Base-by-base conservation (phyloP, 192 early-diverging fungal genomes). In the Coemansia brasiliensis region DNA sequence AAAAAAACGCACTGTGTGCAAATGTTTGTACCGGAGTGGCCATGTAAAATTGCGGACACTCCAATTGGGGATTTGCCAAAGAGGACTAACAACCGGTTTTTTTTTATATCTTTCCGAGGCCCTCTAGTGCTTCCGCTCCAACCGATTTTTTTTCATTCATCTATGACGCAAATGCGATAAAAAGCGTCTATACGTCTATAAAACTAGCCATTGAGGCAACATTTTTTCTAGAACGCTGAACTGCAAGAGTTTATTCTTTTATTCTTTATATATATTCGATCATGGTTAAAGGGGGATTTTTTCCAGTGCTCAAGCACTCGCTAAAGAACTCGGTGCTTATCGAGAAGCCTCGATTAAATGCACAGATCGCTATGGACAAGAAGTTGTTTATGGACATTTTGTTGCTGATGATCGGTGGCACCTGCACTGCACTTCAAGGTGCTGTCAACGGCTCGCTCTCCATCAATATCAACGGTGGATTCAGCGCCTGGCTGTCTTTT, bases 401-500 rank as follows among this genome's bases (percentile, higher is more conserved):
- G 11, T 59, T 79, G 3, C 59, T 79, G 25, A 79, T 79, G 66
- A 39, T 79, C 20, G 76, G 22, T 13, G 76, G 76, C 0, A 56
- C 52, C 3, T 66, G 69, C 52, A 72, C 65, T 5, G 26, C 62
- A 11, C 45, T 79, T 5, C 76, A 79, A 37, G 76, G 76, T 0
- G 66, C 58, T 2, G 76, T 79, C 44, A 79, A 79, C 51, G 76
- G 76, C 12, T 55, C 69, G 11, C 35, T 79, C 51, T 72, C 76
- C 7, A 63, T 57, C n/a, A 61, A 69, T 52, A 32, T 73, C 67
- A 69, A 66, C 59, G 76, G 76, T 21, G 70, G 76, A 0, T 79
- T 79, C 41, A 46, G 61, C 2, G 57, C 76, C 0, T 79, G 76
- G 76, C 66, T 79, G 4, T 73, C 76, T 39, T 79, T 79, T 53